Evolutionary conservation across 148 eudicot species (phyloP).

Genomic region (Heliosperma pusillum): DNA sequence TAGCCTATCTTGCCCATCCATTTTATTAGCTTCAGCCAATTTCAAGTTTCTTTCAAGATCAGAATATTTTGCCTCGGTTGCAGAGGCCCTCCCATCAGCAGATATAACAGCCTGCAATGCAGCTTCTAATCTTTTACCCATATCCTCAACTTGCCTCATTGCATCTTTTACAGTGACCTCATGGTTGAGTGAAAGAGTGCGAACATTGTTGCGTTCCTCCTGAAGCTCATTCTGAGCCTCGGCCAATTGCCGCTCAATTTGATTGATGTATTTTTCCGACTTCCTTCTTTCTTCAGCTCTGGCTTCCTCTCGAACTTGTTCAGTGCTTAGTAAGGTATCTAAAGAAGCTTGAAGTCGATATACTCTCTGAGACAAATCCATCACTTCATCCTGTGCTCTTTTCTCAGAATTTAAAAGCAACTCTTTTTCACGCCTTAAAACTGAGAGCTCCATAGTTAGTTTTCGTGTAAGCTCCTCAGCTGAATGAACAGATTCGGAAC

Average conservation of each 20-base stretch:
- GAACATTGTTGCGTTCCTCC: slow-evolving; percentile 58
- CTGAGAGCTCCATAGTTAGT: slow-evolving; percentile 71
- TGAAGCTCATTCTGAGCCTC: slow-evolving; percentile 89
- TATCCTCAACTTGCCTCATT: slow-evolving; percentile 69
- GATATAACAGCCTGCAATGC: slow-evolving; percentile 62
- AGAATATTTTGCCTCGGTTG: slow-evolving; percentile 68
- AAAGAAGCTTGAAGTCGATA: slow-evolving; percentile 82
- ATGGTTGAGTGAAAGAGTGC: slow-evolving; percentile 55
- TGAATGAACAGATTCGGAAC: slow-evolving; percentile 61
- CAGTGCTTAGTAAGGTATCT: slow-evolving; percentile 73
- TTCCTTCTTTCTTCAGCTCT: slow-evolving; percentile 72
- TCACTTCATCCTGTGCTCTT: slow-evolving; percentile 85
- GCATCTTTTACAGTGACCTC: slow-evolving; percentile 59
- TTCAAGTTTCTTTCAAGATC: slow-evolving; percentile 60
- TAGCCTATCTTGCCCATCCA: slow-evolving; percentile 39
- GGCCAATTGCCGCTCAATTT: slow-evolving; percentile 89
- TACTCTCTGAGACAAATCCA: slow-evolving; percentile 75
- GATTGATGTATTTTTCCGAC: slow-evolving; percentile 63
- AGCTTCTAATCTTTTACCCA: slow-evolving; percentile 63
- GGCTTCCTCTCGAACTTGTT: slow-evolving; percentile 82
- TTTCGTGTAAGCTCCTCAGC: slow-evolving; percentile 74
- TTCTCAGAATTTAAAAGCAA: slow-evolving; percentile 71
- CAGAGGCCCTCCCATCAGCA: slow-evolving; percentile 80
- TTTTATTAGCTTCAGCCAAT: slow-evolving; percentile 33
- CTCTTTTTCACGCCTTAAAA: slow-evolving; percentile 75